Evolutionary conservation across 352 stramenopile genomes (phyloP), one percentile per base, ranked within the genome.

Genomic region (Pythium brachiatum): DNA sequence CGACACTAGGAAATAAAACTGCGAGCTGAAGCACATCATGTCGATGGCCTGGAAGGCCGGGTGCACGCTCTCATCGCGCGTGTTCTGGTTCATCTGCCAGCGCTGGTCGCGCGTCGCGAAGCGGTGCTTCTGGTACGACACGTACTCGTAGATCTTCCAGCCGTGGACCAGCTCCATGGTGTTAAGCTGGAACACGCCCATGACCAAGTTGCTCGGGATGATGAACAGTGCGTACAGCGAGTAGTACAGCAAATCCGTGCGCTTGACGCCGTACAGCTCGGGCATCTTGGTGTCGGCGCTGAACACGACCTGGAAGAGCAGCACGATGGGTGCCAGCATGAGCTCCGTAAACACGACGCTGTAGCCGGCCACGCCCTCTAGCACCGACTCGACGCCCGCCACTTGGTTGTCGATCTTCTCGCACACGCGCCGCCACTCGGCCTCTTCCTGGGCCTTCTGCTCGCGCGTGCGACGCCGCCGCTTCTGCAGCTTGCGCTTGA

Each of bases 101-200:
- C 90, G 83, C 38, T 93, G 78, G 34, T 98, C 89, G 18, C 97
- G 85, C 31, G 97, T 96, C 13, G 75, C 78, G 70, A 99, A 99
- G 29, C 96, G 85, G 69, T 98, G 98, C 57, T 94, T 79, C 65
- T 98, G 92, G 69, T 99, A 99, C 34, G 89, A 90, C 7, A 98
- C 79, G 74, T 98, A 99, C 75, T 99, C 97, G 77, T 98, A 98
- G 11, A 99, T 82, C 69, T 97, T 97, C 94, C 96, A 99, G 8
- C 96, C 97, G 60, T 98, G 92, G 9, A 97, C 81, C 13, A 99
- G 86, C 66, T 99, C 97, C 58, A 98, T 89, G 26, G 91, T 97
- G 70, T 98, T 98, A 3, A 98, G 82, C 62, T 99, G 79, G 52
- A 99, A 97, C 3, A 95, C 83, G 62, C 98, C 96, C 59, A 98